Percentiles rank a stretch among this genome's conserved stretches.
Evolutionary conservation across 257 asterid species (phyloP).

Genomic region (Gentiana straminea): DNA sequence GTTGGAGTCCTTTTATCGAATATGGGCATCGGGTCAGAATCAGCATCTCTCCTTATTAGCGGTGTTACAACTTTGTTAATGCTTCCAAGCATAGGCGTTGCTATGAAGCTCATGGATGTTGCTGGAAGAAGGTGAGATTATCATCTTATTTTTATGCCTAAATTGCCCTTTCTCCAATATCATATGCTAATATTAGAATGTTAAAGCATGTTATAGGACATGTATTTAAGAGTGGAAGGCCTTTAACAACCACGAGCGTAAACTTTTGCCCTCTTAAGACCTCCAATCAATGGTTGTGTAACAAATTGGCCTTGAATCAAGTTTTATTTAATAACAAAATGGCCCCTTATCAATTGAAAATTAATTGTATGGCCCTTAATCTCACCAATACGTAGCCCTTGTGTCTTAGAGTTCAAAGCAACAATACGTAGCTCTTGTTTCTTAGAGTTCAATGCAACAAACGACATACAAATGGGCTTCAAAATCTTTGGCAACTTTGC

Average conservation of each 20-base stretch:
- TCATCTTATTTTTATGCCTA: not conserved
- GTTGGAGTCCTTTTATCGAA: slow-evolving; percentile 45
- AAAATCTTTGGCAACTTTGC: no score
- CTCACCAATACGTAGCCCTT: no score
- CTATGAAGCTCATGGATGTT: slow-evolving; percentile 66
- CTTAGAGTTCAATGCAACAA: no score
- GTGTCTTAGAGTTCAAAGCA: no score
- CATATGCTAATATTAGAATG: no score
- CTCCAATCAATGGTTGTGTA: no score
- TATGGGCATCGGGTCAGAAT: slow-evolving; percentile 41
- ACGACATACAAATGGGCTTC: no score
- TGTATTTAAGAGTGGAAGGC: not conserved
- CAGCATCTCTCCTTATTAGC: slow-evolving; percentile 56
- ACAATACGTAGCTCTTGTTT: no score
- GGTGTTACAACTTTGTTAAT: slow-evolving; percentile 45
- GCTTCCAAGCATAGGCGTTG: slow-evolving; percentile 52
- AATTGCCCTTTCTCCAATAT: not conserved
- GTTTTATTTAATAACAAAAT: no score
- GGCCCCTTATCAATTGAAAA: not conserved
- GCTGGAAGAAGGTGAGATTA: slow-evolving; percentile 56
- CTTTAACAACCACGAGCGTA: not conserved
- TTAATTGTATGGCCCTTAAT: not conserved
- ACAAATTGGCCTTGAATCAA: not conserved
- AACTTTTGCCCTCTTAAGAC: not conserved
- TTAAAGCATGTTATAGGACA: not conserved